A percentile compares a stretch with the other conserved stretches of the same genome.
Evolutionary conservation across 495 filamentous ascomycete species (phyloP).

Genomic region (Aspergillus sclerotiicarbonarius): DNA sequence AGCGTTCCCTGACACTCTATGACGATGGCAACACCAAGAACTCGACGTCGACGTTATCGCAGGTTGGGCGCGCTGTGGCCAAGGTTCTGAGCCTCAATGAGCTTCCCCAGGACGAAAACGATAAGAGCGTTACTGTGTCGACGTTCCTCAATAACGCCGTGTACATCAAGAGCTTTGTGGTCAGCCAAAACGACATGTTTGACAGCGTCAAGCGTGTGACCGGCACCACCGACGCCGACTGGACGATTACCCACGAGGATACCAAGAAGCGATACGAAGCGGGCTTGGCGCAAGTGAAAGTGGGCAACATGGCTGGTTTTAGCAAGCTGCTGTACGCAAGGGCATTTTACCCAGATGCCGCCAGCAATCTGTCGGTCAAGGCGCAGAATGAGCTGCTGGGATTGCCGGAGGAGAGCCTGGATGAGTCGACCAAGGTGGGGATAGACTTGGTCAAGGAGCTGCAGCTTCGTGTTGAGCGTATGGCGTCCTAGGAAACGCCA

Average conservation of each 20-base stretch:
- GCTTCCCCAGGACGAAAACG: slow-evolving; percentile 48
- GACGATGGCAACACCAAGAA: slow-evolving; percentile 49
- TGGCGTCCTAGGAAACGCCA: slow-evolving; percentile 18
- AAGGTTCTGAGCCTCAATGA: slow-evolving; percentile 43
- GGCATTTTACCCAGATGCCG: slow-evolving; percentile 45
- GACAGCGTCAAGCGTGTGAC: slow-evolving; percentile 55
- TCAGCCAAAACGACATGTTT: slow-evolving; percentile 55
- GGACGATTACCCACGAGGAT: slow-evolving; percentile 49
- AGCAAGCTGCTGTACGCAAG: slow-evolving; percentile 50
- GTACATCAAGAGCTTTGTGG: slow-evolving; percentile 45
- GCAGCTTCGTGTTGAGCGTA: slow-evolving; percentile 25
- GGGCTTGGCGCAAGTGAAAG: slow-evolving; percentile 39
- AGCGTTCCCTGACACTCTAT: slow-evolving; percentile 42
- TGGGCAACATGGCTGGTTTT: slow-evolving; percentile 49
- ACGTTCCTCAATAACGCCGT: slow-evolving; percentile 41
- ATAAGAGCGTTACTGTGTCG: slow-evolving; percentile 31
- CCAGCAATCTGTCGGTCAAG: slow-evolving; percentile 34
- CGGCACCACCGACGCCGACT: slow-evolving; percentile 46
- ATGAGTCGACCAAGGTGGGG: slow-evolving; percentile 47
- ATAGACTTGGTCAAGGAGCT: slow-evolving; percentile 30
- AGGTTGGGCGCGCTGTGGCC: slow-evolving; percentile 48
- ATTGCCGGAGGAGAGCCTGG: slow-evolving; percentile 55
- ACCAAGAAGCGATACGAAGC: slow-evolving; percentile 43
- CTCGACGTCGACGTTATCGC: slow-evolving; percentile 40
- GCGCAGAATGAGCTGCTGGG: slow-evolving; percentile 50